Percentiles rank a stretch among this genome's conserved stretches.
phyloP scores from a whole-genome alignment of 768 basidiomycete genomes.

The Termitomyces sp. region DNA sequence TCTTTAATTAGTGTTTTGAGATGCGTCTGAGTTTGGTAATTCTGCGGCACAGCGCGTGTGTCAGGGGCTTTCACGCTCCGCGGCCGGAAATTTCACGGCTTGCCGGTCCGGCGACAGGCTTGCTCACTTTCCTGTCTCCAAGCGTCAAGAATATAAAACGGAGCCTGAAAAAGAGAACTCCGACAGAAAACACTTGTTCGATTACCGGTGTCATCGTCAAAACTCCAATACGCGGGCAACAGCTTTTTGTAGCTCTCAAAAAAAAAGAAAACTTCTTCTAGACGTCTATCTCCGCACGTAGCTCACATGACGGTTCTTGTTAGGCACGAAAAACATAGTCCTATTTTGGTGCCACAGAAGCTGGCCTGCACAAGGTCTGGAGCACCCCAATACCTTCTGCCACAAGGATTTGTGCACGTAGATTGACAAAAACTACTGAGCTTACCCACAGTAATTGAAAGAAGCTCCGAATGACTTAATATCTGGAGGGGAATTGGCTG shows the following conservation, averaged over 20 bases:
- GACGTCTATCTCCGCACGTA: not conserved
- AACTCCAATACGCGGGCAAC: not conserved
- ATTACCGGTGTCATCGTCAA: not conserved
- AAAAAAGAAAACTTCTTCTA: not conserved
- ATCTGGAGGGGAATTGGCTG: not conserved
- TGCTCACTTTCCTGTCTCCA: not conserved
- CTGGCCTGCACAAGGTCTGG: not conserved
- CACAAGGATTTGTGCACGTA: conserved; percentile 1
- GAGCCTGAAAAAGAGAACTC: not conserved
- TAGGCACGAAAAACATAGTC: not conserved
- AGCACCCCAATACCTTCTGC: not conserved
- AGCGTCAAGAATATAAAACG: not conserved
- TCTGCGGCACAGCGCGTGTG: not conserved
- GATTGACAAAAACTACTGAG: not conserved
- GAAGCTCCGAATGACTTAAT: not conserved
- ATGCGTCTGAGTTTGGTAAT: not conserved
- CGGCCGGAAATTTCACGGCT: not conserved
- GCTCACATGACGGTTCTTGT: conserved; percentile 5
- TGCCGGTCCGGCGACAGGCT: not conserved
- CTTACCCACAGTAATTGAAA: conserved; percentile 1
- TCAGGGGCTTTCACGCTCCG: not conserved
- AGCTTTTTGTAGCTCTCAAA: not conserved
- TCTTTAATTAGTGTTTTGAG: not conserved
- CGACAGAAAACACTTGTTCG: not conserved
- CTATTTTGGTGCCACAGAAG: conserved; percentile 5